Evolutionary conservation across 108 stramenopile species (phyloP).

Genomic region (Pseudonitzschia multiseries): DNA sequence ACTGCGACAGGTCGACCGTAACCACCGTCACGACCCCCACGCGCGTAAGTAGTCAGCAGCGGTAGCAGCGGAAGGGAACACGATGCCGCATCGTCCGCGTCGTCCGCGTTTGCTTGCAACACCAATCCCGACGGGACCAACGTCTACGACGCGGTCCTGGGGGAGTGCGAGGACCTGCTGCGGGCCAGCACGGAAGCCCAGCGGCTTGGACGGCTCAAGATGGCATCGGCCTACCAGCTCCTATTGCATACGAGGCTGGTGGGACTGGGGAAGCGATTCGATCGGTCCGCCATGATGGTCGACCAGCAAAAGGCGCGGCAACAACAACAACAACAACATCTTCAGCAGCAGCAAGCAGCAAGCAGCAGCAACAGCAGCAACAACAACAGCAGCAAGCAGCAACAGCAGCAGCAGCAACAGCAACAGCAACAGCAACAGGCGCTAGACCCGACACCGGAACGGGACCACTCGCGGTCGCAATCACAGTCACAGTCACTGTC

Average conservation of each 20-base stretch:
- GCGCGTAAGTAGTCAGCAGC: too few species aligned
- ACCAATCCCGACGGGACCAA: constrained; percentile 26
- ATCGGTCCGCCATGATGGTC: constrained; percentile 39
- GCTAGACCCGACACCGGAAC: neutral
- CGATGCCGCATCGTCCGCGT: too few species aligned
- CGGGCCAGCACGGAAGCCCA: constrained; percentile 76
- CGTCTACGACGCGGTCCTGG: constrained; percentile 72
- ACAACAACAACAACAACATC: constrained; percentile 25
- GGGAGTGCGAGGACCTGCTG: constrained; percentile 72
- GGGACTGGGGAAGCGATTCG: constrained; percentile 80
- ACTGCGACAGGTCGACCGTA: constrained; percentile 46
- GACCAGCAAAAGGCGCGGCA: constrained; percentile 18
- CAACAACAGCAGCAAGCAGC: constrained; percentile 14
- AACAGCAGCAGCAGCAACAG: neutral
- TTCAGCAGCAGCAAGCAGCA: constrained; percentile 7
- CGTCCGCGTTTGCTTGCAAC: too few species aligned
- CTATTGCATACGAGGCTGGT: constrained; percentile 79
- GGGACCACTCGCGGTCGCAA: too few species aligned
- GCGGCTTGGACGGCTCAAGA: constrained; percentile 68
- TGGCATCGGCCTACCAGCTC: constrained; percentile 66
- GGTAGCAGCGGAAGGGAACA: too few species aligned
- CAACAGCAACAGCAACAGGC: neutral
- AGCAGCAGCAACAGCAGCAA: constrained; percentile 12
- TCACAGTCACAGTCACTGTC: too few species aligned
- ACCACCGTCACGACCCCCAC: constrained; percentile 44